These are phyloP conservation scores for Aspergillus quadricinctus DNA, from an alignment of 2,329 filamentous ascomycete genomes.

Conservation along the genomic window DNA sequence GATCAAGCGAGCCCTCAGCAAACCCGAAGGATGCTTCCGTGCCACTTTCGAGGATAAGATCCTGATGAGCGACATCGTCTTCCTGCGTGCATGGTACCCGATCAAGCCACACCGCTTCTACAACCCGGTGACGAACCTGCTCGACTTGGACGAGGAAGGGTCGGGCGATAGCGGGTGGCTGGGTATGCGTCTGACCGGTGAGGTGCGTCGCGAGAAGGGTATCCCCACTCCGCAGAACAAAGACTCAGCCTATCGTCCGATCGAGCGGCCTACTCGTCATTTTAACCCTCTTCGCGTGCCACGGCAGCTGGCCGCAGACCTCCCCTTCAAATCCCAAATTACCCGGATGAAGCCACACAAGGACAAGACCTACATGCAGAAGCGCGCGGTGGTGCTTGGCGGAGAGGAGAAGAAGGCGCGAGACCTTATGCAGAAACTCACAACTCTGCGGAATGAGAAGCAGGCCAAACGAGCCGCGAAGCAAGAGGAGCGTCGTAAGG, in stretches of 20 bases:
- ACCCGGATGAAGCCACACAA: slow-evolving; percentile 73
- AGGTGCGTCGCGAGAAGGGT: slow-evolving; percentile 73
- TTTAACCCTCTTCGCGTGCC: slow-evolving; percentile 64
- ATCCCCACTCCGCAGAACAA: slow-evolving; percentile 73
- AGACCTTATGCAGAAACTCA: slow-evolving; percentile 86
- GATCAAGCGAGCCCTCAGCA: slow-evolving; percentile 90
- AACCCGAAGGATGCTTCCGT: slow-evolving; percentile 92
- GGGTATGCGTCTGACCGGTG: slow-evolving; percentile 88
- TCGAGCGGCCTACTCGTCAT: slow-evolving; percentile 59
- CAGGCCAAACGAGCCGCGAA: slow-evolving; percentile 74
- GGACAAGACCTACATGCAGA: slow-evolving; percentile 85
- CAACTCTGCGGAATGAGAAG: slow-evolving; percentile 86
- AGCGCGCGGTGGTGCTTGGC: slow-evolving; percentile 81
- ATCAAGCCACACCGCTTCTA: slow-evolving; percentile 95
- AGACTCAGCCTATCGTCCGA: slow-evolving; percentile 76
- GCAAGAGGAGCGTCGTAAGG: slow-evolving; percentile 80
- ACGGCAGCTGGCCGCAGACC: slow-evolving; percentile 60
- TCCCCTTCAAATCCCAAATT: slow-evolving; percentile 93
- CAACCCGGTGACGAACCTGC: slow-evolving; percentile 89
- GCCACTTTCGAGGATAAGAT: slow-evolving; percentile 99
- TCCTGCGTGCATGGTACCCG: slow-evolving; percentile 94
- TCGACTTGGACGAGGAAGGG: slow-evolving; percentile 51
- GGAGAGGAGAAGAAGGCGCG: slow-evolving; percentile 87
- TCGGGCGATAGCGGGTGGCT: slow-evolving; percentile 58
- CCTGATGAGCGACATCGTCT: slow-evolving; percentile 92